Conservation (phyloP, 2,329 filamentous ascomycete species). For the Fusarium foetens region DNA sequence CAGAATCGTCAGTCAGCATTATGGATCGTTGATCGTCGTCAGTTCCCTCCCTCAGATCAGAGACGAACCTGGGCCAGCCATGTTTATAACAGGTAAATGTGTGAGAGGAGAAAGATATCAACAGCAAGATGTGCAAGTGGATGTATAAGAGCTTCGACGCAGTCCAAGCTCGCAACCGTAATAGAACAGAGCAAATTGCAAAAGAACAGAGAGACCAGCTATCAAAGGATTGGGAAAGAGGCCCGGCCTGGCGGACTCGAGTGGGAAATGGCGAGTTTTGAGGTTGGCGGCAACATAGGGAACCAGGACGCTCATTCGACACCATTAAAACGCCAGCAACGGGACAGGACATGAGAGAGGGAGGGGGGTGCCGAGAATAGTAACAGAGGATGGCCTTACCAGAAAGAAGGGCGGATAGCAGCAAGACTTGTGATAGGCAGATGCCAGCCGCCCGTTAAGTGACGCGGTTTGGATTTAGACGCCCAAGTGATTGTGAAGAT, state of each 20-base stretch:
- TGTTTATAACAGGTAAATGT: constrained; percentile 42
- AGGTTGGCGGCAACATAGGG: constrained; percentile 49
- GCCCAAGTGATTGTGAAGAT: constrained; percentile 38
- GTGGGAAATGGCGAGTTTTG: constrained; percentile 64
- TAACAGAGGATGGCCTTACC: constrained; percentile 43
- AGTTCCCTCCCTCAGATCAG: constrained; percentile 1
- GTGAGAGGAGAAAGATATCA: constrained; percentile 18
- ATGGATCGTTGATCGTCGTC: neutral
- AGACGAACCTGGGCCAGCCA: constrained; percentile 55
- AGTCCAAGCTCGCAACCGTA: constrained; percentile 40
- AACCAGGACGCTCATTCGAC: constrained; percentile 47
- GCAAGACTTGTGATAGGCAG: constrained; percentile 45
- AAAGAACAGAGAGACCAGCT: constrained; percentile 65
- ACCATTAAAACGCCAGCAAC: constrained; percentile 50
- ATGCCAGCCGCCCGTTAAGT: constrained; percentile 36
- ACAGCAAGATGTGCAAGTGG: constrained; percentile 22
- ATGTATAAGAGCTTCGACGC: constrained; percentile 42
- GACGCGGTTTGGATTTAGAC: constrained; percentile 42
- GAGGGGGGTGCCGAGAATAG: constrained; percentile 42
- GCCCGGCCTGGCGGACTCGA: constrained; percentile 48
- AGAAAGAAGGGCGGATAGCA: constrained; percentile 36
- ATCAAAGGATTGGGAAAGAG: constrained; percentile 56
- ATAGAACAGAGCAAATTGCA: constrained; percentile 50
- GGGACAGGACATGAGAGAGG: constrained; percentile 42
- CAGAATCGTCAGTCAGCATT: constrained; percentile 39